Evolutionary conservation across 495 filamentous ascomycete species (phyloP).

Genomic region (Penicillium robsamsonii): DNA sequence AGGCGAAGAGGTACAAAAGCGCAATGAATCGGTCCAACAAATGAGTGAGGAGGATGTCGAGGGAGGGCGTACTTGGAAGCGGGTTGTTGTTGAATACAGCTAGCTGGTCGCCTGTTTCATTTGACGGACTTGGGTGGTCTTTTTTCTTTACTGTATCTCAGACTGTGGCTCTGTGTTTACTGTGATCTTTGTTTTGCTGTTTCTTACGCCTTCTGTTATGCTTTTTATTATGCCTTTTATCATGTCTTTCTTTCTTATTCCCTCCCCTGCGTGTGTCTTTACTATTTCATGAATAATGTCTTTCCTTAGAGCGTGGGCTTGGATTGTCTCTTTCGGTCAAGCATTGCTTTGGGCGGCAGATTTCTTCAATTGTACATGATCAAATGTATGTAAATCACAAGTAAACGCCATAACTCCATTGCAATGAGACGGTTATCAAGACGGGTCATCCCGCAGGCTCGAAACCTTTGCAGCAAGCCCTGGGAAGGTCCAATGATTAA

Average conservation of each 20-base stretch:
- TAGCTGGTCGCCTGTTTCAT: slow-evolving; percentile 15
- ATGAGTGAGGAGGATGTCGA: slow-evolving; percentile 34
- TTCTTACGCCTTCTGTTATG: neutral
- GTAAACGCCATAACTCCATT: neutral
- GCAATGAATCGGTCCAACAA: slow-evolving; percentile 27
- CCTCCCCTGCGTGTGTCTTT: neutral
- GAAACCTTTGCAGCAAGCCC: neutral
- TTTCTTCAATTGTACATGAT: neutral
- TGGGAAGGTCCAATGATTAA: neutral
- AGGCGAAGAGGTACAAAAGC: slow-evolving; percentile 20
- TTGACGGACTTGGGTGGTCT: slow-evolving; percentile 7
- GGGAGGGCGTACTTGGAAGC: slow-evolving; percentile 34
- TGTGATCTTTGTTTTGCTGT: neutral
- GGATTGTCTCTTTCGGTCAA: neutral
- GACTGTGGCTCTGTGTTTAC: neutral
- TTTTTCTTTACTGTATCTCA: neutral
- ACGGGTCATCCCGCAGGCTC: neutral
- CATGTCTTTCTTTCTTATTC: neutral
- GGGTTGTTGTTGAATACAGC: slow-evolving; percentile 39
- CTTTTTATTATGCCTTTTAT: no score
- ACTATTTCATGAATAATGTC: slow-evolving; percentile 7
- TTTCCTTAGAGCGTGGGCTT: slow-evolving; percentile 5
- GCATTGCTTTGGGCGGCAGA: neutral
- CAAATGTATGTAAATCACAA: no score
- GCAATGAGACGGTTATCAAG: neutral